These are phyloP conservation scores for Euphorbia schlechtendalii DNA, from an alignment of 441 rosid genomes.

Conservation along the genomic window DNA sequence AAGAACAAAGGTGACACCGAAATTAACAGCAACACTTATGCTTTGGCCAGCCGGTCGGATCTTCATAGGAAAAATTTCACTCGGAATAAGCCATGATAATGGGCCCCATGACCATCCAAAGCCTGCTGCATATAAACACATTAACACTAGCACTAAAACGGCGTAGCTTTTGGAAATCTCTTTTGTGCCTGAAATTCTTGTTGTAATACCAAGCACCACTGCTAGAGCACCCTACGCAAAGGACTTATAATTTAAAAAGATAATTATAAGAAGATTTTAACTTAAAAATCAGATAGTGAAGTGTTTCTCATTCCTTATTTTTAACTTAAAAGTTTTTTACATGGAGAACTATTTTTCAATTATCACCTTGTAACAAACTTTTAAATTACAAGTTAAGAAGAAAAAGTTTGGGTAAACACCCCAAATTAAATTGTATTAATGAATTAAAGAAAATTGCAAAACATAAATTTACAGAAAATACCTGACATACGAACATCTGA, in stretches of 20 bases:
- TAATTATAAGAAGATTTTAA: too few relatives aligned
- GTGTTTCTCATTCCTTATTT: too few relatives aligned
- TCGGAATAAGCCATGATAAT: conserved; percentile 65
- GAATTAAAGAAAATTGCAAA: too few relatives aligned
- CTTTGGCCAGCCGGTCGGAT: conserved; percentile 73
- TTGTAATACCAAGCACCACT: conserved; percentile 34
- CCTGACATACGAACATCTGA: conserved; percentile 65
- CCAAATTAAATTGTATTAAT: too few relatives aligned
- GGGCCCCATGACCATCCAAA: conserved; percentile 98
- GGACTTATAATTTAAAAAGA: too few relatives aligned
- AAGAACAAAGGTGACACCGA: conserved; percentile 53
- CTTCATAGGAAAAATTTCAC: conserved; percentile 79
- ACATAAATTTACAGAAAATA: too few relatives aligned
- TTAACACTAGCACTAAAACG: conserved; percentile 39
- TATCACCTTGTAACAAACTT: too few relatives aligned
- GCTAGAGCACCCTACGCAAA: conserved; percentile 51
- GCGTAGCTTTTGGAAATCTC: conserved; percentile 43
- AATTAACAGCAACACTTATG: conserved; percentile 60
- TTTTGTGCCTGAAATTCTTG: conserved; percentile 42
- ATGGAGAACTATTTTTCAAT: too few relatives aligned
- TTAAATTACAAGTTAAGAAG: too few relatives aligned
- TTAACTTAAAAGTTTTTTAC: too few relatives aligned
- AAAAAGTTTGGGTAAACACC: too few relatives aligned
- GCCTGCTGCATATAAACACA: conserved; percentile 72
- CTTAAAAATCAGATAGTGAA: too few relatives aligned